Conservation (phyloP, 2,329 filamentous ascomycete species). For the Fragosphaeria purpurea region DNA sequence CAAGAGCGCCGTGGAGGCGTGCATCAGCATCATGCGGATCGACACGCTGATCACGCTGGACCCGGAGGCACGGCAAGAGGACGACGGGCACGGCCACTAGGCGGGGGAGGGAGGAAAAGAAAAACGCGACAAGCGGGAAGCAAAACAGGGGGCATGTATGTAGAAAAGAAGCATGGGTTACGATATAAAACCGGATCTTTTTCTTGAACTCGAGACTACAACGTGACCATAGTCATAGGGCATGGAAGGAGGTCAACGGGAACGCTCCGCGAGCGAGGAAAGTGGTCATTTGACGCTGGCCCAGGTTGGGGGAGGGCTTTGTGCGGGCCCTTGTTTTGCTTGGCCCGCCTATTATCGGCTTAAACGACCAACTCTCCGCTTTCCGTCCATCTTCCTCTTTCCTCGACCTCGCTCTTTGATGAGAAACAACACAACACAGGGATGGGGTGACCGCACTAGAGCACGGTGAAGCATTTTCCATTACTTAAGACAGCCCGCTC, state of each 20-base stretch:
- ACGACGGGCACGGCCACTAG: slow-evolving; percentile 82
- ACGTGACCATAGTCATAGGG: no score
- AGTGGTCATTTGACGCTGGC: slow-evolving; percentile 3
- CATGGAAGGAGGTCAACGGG: background rate
- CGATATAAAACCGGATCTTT: no score
- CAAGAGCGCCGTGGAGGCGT: slow-evolving; percentile 97
- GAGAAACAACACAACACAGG: no score
- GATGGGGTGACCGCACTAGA: no score
- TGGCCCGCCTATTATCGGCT: slow-evolving; percentile 16
- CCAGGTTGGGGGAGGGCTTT: background rate
- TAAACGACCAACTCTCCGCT: slow-evolving; percentile 3
- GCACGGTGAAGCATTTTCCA: no score
- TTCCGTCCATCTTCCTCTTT: background rate
- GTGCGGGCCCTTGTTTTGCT: background rate
- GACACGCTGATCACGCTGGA: slow-evolving; percentile 98
- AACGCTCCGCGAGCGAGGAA: background rate
- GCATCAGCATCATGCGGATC: slow-evolving; percentile 98
- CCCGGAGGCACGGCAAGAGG: slow-evolving; percentile 67
- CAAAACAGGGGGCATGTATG: no score
- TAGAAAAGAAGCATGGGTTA: no score
- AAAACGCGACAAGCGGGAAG: no score
- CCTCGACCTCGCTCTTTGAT: no score
- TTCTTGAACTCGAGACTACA: no score
- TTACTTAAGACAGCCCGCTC: no score
- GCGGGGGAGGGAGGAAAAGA: background rate